phyloP scores from a whole-genome alignment of 441 rosid genomes.

The Populus hybrid region DNA sequence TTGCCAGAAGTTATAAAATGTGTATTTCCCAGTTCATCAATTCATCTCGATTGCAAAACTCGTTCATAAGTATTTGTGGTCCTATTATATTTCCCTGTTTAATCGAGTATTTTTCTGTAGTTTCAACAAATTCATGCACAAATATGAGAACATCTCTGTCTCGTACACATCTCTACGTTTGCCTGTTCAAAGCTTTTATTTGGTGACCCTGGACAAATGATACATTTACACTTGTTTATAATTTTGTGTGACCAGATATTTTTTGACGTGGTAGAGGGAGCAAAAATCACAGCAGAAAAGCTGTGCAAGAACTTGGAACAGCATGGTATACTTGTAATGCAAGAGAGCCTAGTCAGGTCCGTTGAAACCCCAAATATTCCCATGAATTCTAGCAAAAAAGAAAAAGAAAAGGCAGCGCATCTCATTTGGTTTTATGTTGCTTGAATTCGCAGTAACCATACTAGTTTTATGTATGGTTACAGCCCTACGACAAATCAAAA shows the following conservation, averaged over 20 bases:
- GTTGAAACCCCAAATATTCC: slow-evolving; percentile 12
- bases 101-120: not conserved
- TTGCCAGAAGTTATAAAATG: not conserved
- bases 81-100: not conserved
- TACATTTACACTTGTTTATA: not conserved
- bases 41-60: not conserved
- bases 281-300: slow-evolving; percentile 47
- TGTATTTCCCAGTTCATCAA: not conserved
- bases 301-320: slow-evolving; percentile 64
- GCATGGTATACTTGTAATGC: slow-evolving; percentile 64
- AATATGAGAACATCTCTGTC: not conserved
- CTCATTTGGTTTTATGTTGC: not conserved
- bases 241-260: slow-evolving; percentile 45
- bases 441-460: not conserved
- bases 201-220: not conserved
- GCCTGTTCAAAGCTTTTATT: not conserved
- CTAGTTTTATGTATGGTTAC: not conserved
- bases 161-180: not conserved
- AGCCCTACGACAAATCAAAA: not conserved
- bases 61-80: not conserved
- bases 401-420: not conserved
- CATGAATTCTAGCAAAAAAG: not conserved
- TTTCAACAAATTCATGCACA: not conserved
- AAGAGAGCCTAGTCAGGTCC: slow-evolving; percentile 55
- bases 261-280: slow-evolving; percentile 48